Percentiles rank a stretch among this genome's conserved stretches.
Evolutionary conservation across 192 early-diverging fungal species (phyloP).

Genomic region (Phlyctochytrium bullatum): DNA sequence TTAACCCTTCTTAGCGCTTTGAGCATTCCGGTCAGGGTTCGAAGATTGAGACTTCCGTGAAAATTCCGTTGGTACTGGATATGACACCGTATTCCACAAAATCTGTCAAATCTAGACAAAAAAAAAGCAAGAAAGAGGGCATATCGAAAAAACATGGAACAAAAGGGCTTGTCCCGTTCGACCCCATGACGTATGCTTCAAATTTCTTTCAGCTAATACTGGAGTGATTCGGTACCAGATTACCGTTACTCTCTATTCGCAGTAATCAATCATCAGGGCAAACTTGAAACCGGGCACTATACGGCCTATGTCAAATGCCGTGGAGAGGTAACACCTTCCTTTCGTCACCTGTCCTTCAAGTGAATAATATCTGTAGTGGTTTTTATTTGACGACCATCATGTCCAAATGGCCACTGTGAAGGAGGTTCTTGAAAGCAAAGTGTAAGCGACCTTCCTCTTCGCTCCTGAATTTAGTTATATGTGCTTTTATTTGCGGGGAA

Average conservation of each 20-base stretch:
- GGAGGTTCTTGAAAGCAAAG: slow-evolving; percentile 73
- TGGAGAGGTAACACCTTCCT: slow-evolving; percentile 53
- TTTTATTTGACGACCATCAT: slow-evolving; percentile 81
- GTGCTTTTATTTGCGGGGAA: slow-evolving; percentile 74
- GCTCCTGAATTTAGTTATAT: slow-evolving; percentile 63
- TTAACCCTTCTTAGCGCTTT: slow-evolving; percentile 62
- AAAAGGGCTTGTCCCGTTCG: slow-evolving; percentile 17
- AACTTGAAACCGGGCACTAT: slow-evolving; percentile 95
- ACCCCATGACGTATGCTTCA: slow-evolving; percentile 17
- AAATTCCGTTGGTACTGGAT: slow-evolving; percentile 80
- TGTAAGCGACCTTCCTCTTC: slow-evolving; percentile 18
- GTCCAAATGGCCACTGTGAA: slow-evolving; percentile 66
- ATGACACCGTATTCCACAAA: slow-evolving; percentile 87
- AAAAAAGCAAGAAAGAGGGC: slow-evolving; percentile 13
- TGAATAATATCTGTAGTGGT: slow-evolving; percentile 63
- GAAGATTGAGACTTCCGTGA: slow-evolving; percentile 88
- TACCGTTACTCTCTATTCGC: slow-evolving; percentile 86
- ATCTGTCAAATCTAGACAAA: slow-evolving; percentile 38
- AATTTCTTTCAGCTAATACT: not conserved
- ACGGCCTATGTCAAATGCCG: slow-evolving; percentile 77
- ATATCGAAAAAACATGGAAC: slow-evolving; percentile 8
- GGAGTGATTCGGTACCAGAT: slow-evolving; percentile 53
- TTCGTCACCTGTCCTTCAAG: not conserved
- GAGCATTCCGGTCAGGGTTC: slow-evolving; percentile 65
- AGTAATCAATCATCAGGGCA: slow-evolving; percentile 88